Percentiles rank a stretch among this genome's conserved stretches.
These are phyloP conservation scores for Naganishia vishniacii DNA, from an alignment of 768 basidiomycete genomes.

Conservation along the genomic window DNA sequence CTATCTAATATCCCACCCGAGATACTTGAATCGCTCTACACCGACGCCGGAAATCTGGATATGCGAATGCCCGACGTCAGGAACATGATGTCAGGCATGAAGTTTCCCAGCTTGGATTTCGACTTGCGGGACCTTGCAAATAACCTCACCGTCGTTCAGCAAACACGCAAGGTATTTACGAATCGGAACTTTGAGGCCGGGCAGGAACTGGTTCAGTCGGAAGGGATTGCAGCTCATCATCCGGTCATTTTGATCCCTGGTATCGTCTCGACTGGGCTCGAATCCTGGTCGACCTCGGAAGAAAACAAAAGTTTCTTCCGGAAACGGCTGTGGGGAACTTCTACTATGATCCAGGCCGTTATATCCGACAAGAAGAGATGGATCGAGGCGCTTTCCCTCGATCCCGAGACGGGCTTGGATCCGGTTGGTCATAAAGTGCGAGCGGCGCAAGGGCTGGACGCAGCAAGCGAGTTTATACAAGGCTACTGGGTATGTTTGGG, in stretches of 20 bases:
- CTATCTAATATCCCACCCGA: conserved; percentile 21
- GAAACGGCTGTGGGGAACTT: conserved; percentile 60
- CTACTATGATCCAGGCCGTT: conserved; percentile 53
- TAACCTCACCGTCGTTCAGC: conserved; percentile 42
- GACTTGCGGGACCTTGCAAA: conserved; percentile 41
- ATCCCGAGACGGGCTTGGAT: conserved; percentile 85
- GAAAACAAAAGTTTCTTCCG: conserved; percentile 85
- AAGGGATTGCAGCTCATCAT: conserved; percentile 57
- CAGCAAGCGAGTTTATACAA: conserved; percentile 56
- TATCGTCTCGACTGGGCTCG: conserved; percentile 83
- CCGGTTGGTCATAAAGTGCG: conserved; percentile 77
- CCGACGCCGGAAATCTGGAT: not conserved
- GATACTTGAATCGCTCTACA: conserved; percentile 11
- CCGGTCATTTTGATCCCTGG: conserved; percentile 85
- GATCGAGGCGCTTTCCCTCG: conserved; percentile 84
- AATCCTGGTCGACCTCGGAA: conserved; percentile 86
- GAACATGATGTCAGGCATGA: conserved; percentile 9
- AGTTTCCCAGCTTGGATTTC: conserved; percentile 24
- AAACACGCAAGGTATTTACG: conserved; percentile 41
- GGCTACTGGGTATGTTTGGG: conserved; percentile 81
- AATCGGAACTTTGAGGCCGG: conserved; percentile 47
- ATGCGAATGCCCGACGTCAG: not conserved
- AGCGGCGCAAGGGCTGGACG: conserved; percentile 86
- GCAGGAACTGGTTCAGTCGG: conserved; percentile 33
- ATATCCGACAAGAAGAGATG: conserved; percentile 80